These are phyloP conservation scores for Rhodotorula glutinis DNA, from an alignment of 1,284 basidiomycete species.

Conservation along the genomic window DNA sequence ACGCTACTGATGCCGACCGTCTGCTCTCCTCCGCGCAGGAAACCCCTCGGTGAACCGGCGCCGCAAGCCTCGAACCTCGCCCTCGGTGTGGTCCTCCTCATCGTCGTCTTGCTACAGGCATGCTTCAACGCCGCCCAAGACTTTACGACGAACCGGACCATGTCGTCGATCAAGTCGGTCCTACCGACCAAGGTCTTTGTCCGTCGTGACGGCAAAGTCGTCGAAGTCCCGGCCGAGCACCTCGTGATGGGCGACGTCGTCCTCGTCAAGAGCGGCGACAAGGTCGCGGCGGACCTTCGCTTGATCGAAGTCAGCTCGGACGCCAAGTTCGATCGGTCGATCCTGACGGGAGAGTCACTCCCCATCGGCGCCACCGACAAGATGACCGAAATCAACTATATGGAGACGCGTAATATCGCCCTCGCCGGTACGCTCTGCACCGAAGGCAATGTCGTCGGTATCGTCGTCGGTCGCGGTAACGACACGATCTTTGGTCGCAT, in stretches of 20 bases:
- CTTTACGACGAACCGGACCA: conserved; percentile 50
- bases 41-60: conserved; percentile 51
- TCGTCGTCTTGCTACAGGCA: conserved; percentile 53
- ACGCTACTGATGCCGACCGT: background rate
- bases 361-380: conserved; percentile 58
- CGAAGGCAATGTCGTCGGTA: conserved; percentile 58
- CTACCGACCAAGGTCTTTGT: conserved; percentile 51
- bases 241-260: conserved; percentile 51
- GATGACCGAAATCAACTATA: conserved; percentile 55
- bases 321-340: conserved; percentile 60
- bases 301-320: conserved; percentile 55
- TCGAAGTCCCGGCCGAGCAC: conserved; percentile 44
- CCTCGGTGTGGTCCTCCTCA: conserved; percentile 52
- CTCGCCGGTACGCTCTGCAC: conserved; percentile 64
- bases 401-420: conserved; percentile 59
- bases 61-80: conserved; percentile 54
- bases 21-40: conserved; percentile 46
- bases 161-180: conserved; percentile 53
- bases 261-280: conserved; percentile 50
- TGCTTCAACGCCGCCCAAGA: conserved; percentile 55
- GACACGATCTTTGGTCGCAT: conserved; percentile 61
- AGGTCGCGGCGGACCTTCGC: conserved; percentile 56
- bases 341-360: conserved; percentile 62
- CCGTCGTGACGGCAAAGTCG: conserved; percentile 48
- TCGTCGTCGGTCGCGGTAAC: conserved; percentile 49